These are phyloP conservation scores for Malassezia dermatis DNA, from an alignment of 1,284 basidiomycete species.

Conservation along the genomic window DNA sequence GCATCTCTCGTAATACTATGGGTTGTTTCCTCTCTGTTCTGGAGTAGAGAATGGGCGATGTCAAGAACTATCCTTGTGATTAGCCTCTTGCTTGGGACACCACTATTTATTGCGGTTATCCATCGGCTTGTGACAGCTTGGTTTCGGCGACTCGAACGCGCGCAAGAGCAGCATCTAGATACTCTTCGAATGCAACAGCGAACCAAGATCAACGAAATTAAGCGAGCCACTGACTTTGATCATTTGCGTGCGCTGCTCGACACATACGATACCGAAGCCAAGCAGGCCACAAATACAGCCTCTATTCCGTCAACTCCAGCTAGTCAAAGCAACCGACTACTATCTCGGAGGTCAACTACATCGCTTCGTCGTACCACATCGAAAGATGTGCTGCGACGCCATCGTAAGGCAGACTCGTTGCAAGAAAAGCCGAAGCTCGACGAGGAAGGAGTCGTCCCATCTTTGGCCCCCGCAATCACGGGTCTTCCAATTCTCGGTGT, in stretches of 20 bases:
- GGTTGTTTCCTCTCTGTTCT: constrained; percentile 45
- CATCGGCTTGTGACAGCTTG: constrained; percentile 7
- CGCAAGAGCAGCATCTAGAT: constrained; percentile 63
- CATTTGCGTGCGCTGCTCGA: constrained; percentile 79
- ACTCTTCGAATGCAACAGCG: constrained; percentile 67
- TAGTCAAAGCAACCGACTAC: background rate
- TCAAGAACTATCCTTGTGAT: constrained; percentile 7
- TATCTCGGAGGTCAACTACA: background rate
- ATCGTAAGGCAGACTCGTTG: background rate
- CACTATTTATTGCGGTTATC: constrained; percentile 4
- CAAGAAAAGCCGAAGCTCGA: background rate
- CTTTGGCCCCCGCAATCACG: constrained; percentile 11
- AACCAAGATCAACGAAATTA: constrained; percentile 85
- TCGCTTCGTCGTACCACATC: constrained; percentile 2
- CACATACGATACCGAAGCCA: constrained; percentile 63
- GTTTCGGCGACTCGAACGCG: constrained; percentile 9
- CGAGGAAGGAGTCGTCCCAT: background rate
- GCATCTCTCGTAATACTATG: constrained; percentile 75
- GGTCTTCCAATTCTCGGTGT: constrained; percentile 9
- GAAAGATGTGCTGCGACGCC: background rate
- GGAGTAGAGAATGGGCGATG: constrained; percentile 7
- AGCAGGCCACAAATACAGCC: background rate
- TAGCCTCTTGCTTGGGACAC: constrained; percentile 9
- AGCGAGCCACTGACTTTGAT: constrained; percentile 93
- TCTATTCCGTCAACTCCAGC: background rate